Evolutionary conservation across 257 asterid species (phyloP).

Genomic region (Salvia hispanica): DNA sequence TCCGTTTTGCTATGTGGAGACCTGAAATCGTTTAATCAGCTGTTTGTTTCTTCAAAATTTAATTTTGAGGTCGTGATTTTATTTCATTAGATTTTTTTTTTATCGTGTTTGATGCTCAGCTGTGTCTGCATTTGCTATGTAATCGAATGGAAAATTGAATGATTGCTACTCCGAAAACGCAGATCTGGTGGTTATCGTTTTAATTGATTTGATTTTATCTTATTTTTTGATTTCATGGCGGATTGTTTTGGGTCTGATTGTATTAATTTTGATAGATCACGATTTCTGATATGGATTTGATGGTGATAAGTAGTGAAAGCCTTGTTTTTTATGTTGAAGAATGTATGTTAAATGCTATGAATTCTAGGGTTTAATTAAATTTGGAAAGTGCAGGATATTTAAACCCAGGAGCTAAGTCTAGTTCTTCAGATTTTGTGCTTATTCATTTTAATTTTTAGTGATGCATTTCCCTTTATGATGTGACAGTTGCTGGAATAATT

Average conservation of each 20-base stretch:
- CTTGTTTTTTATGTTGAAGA: neutral
- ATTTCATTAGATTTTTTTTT: neutral
- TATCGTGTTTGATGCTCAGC: neutral
- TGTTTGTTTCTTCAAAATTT: neutral
- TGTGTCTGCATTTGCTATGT: neutral
- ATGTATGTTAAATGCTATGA: neutral
- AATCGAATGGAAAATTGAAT: neutral
- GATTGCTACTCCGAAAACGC: neutral
- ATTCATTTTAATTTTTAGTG: conserved; percentile 3
- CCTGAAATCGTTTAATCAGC: neutral
- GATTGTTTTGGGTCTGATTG: neutral
- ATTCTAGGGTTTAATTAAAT: conserved; percentile 1
- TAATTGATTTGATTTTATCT: neutral
- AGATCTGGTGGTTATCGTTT: conserved; percentile 24
- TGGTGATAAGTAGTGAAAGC: conserved; percentile 2
- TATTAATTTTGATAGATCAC: neutral
- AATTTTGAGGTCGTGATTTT: neutral
- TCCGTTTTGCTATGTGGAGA: neutral
- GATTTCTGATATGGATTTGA: neutral
- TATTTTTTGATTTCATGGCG: neutral
- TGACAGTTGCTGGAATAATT: conserved; percentile 34
- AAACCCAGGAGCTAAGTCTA: neutral
- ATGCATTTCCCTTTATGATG: neutral
- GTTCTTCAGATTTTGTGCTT: neutral
- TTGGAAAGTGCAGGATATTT: neutral